Evolutionary conservation across 805 yeast genomes (phyloP).

Genomic region (Lipomyces starkeyi): DNA sequence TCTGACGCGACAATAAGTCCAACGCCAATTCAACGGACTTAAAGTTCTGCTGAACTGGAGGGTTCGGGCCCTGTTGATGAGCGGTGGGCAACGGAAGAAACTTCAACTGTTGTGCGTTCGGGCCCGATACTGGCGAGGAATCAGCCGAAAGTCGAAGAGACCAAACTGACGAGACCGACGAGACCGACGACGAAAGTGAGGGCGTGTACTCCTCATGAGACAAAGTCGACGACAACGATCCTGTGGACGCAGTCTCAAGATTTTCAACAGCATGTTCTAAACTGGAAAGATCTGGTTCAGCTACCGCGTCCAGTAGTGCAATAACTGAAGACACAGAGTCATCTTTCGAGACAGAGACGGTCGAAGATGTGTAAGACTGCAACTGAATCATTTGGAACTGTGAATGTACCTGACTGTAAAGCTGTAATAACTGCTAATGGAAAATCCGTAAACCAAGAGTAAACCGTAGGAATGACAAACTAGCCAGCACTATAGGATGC

Average conservation of each 20-base stretch:
- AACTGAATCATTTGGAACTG: slow-evolving; percentile 2
- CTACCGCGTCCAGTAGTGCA: neutral
- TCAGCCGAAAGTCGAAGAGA: slow-evolving; percentile 19
- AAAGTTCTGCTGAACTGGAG: neutral
- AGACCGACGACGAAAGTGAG: slow-evolving; percentile 25
- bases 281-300: slow-evolving; percentile 3
- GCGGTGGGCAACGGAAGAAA: slow-evolving; percentile 14
- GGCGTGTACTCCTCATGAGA: slow-evolving; percentile 30
- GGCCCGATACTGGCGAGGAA: slow-evolving; percentile 18
- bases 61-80: neutral
- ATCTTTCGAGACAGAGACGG: neutral
- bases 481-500: slow-evolving; percentile 1
- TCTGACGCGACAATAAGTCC: neutral
- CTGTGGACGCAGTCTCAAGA: slow-evolving; percentile 1
- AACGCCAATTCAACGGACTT: neutral
- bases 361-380: neutral
- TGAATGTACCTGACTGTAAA: neutral
- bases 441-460: slow-evolving; percentile 2
- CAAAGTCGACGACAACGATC: slow-evolving; percentile 22
- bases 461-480: slow-evolving; percentile 3
- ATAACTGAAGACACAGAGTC: neutral
- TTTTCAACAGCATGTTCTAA: neutral
- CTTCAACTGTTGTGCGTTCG: slow-evolving; percentile 3
- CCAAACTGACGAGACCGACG: slow-evolving; percentile 17
- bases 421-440: neutral